A percentile compares a stretch with the other conserved stretches of the same genome.
These are phyloP conservation scores for Marasmius tenuissimus DNA, from an alignment of 1,284 basidiomycete genomes.

Conservation along the genomic window DNA sequence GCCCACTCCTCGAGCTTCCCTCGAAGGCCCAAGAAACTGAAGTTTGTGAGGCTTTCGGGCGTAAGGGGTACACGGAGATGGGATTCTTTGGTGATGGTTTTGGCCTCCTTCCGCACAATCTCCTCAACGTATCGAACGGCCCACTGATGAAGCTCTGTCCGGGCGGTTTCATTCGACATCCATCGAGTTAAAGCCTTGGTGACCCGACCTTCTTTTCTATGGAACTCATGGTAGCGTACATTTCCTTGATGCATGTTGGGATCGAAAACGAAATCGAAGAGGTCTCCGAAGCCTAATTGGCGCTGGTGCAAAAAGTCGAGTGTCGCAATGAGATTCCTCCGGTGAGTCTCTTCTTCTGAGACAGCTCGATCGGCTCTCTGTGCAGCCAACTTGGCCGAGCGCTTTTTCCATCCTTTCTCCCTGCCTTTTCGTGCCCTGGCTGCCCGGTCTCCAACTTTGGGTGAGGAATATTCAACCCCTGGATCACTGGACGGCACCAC, in stretches of 20 bases:
- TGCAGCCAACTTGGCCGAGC: neutral
- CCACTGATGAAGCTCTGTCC: constrained; percentile 11
- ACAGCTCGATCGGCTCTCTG: neutral
- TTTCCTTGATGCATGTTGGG: constrained; percentile 15
- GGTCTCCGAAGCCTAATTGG: constrained; percentile 11
- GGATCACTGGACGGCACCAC: neutral
- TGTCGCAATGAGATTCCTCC: neutral
- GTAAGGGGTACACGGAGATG: neutral
- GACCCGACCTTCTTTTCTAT: constrained; percentile 6
- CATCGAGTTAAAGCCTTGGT: constrained; percentile 18
- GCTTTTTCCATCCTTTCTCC: neutral
- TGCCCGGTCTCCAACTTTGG: neutral
- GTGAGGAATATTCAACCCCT: neutral
- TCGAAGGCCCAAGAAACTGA: neutral
- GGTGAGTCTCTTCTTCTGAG: neutral
- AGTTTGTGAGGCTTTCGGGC: neutral
- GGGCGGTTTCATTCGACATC: constrained; percentile 8
- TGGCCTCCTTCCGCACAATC: constrained; percentile 2
- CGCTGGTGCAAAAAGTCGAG: neutral
- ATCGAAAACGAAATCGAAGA: constrained; percentile 24
- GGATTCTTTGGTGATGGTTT: neutral
- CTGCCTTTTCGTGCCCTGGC: neutral
- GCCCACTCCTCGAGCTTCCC: neutral
- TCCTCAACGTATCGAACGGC: constrained; percentile 10
- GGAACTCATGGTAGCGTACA: constrained; percentile 17